These are phyloP conservation scores for Suhomyces ambrosiae DNA, from an alignment of 1,139 yeast genomes.

Conservation along the genomic window DNA sequence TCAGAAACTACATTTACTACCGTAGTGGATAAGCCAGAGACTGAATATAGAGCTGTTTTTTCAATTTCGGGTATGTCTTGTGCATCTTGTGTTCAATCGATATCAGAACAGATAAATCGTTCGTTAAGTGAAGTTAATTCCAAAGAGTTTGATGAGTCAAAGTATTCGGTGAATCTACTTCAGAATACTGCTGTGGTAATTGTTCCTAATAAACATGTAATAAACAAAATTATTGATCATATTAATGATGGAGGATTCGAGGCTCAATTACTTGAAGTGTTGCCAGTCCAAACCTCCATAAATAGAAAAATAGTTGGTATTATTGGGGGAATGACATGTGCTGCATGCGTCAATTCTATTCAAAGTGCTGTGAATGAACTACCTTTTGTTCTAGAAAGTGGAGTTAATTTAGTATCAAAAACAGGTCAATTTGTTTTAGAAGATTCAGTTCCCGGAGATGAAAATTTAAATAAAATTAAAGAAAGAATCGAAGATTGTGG, in stretches of 20 bases:
- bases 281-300: conserved; percentile 55
- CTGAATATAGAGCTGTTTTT: conserved; percentile 52
- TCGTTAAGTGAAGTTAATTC: conserved; percentile 10
- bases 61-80: conserved; percentile 70
- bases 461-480: conserved; percentile 40
- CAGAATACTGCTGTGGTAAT: conserved; percentile 49
- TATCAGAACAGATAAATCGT: conserved; percentile 32
- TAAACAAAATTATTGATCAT: conserved; percentile 49
- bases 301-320: conserved; percentile 58
- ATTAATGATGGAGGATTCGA: conserved; percentile 61
- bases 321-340: conserved; percentile 76
- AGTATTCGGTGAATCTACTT: conserved; percentile 44
- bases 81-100: conserved; percentile 55
- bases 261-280: conserved; percentile 57
- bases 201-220: conserved; percentile 52
- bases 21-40: conserved; percentile 28
- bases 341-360: conserved; percentile 67
- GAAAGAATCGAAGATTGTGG: conserved; percentile 66
- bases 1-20: conserved; percentile 24
- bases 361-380: conserved; percentile 50
- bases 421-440: conserved; percentile 62
- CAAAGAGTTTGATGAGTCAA: conserved; percentile 28
- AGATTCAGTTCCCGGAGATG: conserved; percentile 24
- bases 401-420: conserved; percentile 60
- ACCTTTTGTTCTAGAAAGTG: conserved; percentile 55